These are phyloP conservation scores for Beauveria rudraprayagi DNA, from an alignment of 2,329 filamentous ascomycete genomes.

Conservation along the genomic window DNA sequence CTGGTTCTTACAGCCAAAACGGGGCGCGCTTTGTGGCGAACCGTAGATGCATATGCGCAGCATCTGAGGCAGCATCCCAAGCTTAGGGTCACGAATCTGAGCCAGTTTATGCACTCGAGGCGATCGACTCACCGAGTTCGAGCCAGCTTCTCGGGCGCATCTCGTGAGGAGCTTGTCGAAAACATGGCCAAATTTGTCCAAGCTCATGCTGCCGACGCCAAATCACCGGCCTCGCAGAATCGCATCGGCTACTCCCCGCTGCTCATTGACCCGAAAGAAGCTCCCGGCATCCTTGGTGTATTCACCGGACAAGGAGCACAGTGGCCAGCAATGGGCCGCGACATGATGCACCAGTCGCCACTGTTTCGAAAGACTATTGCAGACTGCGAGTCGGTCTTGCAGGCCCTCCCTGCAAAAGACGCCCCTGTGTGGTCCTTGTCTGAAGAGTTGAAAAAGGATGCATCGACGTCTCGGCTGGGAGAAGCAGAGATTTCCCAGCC, in stretches of 20 bases:
- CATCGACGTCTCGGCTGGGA: conserved; percentile 8
- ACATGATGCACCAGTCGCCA: conserved; percentile 15
- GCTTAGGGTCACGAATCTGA: not conserved
- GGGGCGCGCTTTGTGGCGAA: not conserved
- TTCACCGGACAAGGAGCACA: conserved; percentile 28
- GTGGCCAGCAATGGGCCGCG: conserved; percentile 23
- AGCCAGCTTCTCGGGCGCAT: not conserved
- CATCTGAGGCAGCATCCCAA: not conserved
- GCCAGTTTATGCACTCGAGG: not conserved
- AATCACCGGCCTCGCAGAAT: not conserved
- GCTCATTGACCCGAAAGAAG: not conserved
- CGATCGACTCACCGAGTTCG: not conserved
- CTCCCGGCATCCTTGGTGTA: conserved; percentile 13
- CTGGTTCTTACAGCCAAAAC: not conserved
- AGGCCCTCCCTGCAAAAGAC: conserved; percentile 13
- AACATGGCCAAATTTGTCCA: not conserved
- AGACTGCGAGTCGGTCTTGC: conserved; percentile 13
- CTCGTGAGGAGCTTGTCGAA: not conserved
- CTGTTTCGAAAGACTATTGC: not conserved
- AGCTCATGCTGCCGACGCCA: not conserved
- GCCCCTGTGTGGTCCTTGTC: conserved; percentile 19
- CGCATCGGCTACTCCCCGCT: not conserved
- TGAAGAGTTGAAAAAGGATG: conserved; percentile 11
- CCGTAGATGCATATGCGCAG: not conserved
- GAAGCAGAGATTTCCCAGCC: conserved; percentile 23